These are phyloP conservation scores for Teratosphaeriaceae sp. DNA, from an alignment of 2,329 filamentous ascomycete genomes.

Conservation along the genomic window DNA sequence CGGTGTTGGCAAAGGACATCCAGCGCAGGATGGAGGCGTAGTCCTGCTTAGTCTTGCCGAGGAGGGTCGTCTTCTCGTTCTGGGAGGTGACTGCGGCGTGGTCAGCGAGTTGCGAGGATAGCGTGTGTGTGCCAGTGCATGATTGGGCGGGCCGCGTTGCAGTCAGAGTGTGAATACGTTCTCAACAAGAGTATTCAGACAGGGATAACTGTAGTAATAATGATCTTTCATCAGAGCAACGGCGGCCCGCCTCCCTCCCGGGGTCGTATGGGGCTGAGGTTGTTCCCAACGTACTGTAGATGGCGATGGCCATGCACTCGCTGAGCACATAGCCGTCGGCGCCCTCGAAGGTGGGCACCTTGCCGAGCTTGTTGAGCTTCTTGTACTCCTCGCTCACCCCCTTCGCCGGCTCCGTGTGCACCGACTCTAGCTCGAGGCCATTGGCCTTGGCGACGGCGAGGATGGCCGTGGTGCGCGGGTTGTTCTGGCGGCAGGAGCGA, in stretches of 20 bases:
- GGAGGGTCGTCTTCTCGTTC: conserved; percentile 99
- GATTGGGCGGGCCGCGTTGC: conserved; percentile 6
- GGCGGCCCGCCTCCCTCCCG: no score
- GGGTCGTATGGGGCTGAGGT: no score
- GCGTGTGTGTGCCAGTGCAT: no score
- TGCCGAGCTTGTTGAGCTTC: conserved; percentile 79
- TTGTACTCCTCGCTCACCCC: conserved; percentile 68
- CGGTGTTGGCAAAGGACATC: conserved; percentile 94
- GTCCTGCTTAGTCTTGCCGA: conserved; percentile 99
- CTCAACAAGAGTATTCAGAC: conserved; percentile 94
- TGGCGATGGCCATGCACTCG: conserved; percentile 89
- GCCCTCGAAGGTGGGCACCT: conserved; percentile 89
- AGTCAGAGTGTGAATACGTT: conserved; percentile 74
- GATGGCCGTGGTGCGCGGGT: conserved; percentile 83
- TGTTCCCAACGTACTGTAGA: conserved; percentile 74
- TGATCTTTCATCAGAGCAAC: conserved; percentile 64
- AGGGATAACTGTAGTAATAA: conserved; percentile 88
- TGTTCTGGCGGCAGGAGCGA: conserved; percentile 51
- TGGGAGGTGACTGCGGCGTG: conserved; percentile 77
- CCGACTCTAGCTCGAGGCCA: conserved; percentile 82
- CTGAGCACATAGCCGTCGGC: conserved; percentile 83
- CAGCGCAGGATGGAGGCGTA: conserved; percentile 96
- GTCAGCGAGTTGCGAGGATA: no score
- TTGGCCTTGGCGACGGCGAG: conserved; percentile 96
- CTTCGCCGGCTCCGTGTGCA: conserved; percentile 61